These are phyloP conservation scores for Clavispora phyllophila DNA, from an alignment of 805 yeast genomes.

Conservation along the genomic window DNA sequence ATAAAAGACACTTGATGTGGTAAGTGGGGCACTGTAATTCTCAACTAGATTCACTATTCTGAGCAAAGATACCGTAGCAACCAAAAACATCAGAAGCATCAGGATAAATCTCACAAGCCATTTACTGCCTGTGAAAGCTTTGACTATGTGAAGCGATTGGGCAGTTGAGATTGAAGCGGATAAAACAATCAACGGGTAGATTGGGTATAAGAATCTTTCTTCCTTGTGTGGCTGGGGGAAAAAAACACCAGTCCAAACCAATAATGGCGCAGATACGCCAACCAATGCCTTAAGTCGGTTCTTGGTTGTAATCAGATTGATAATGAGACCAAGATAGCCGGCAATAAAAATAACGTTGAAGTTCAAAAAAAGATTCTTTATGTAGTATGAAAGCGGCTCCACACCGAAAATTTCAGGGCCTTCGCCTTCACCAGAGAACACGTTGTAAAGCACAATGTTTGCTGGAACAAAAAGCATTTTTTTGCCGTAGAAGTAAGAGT, in stretches of 20 bases:
- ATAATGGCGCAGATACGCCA: slow-evolving; percentile 39
- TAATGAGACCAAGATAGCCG: slow-evolving; percentile 35
- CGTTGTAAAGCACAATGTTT: slow-evolving; percentile 82
- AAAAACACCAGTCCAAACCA: slow-evolving; percentile 66
- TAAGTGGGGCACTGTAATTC: slow-evolving; percentile 72
- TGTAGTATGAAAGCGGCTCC: slow-evolving; percentile 73
- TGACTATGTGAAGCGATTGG: slow-evolving; percentile 6
- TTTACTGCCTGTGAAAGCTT: slow-evolving; percentile 2
- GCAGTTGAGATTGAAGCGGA: slow-evolving; percentile 52
- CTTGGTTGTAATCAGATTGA: slow-evolving; percentile 15
- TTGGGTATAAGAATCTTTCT: slow-evolving; percentile 84
- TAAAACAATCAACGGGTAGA: slow-evolving; percentile 64
- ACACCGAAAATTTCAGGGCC: slow-evolving; percentile 92
- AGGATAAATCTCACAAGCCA: slow-evolving; percentile 8
- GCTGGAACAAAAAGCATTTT: slow-evolving; percentile 64
- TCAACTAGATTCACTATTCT: slow-evolving; percentile 56
- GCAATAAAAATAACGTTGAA: slow-evolving; percentile 54
- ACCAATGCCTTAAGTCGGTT: slow-evolving; percentile 7
- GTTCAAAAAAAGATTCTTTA: slow-evolving; percentile 64
- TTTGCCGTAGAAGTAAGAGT: slow-evolving; percentile 54
- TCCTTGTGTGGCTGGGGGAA: slow-evolving; percentile 84
- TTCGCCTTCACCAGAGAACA: slow-evolving; percentile 56
- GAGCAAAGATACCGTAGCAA: slow-evolving; percentile 28
- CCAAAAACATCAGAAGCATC: slow-evolving; percentile 25
- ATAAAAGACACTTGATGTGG: slow-evolving; percentile 45